Evolutionary conservation across 164 flowering plant species (phyloP).

Genomic region (Vitis amurensis): DNA sequence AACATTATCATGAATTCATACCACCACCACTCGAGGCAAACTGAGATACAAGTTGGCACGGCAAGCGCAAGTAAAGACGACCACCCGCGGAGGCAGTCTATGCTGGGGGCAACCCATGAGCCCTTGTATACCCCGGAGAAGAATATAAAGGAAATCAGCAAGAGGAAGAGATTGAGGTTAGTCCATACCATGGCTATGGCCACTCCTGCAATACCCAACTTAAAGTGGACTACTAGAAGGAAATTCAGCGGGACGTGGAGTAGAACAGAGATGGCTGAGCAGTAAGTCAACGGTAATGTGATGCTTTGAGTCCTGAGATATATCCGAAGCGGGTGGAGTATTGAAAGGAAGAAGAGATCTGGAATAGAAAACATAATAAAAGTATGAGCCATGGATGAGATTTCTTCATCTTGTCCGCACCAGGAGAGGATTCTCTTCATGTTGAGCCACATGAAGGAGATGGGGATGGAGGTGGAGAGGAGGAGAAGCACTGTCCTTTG

Average conservation of each 20-base stretch:
- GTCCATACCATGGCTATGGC: constrained; percentile 90
- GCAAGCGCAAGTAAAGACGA: constrained; percentile 69
- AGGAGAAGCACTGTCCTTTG: constrained; percentile 86
- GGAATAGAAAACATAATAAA: constrained; percentile 84
- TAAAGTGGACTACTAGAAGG: constrained; percentile 65
- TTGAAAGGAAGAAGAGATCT: constrained; percentile 80
- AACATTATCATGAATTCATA: constrained; percentile 90
- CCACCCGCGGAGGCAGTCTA: constrained; percentile 85
- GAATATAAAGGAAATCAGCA: constrained; percentile 48
- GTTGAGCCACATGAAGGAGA: constrained; percentile 87
- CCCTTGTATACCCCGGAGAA: constrained; percentile 72
- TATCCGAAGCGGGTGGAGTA: constrained; percentile 87
- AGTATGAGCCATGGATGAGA: constrained; percentile 63
- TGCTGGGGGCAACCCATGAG: constrained; percentile 81
- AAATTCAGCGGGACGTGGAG: constrained; percentile 82
- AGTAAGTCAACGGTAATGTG: constrained; percentile 77
- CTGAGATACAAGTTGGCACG: constrained; percentile 78
- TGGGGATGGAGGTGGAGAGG: constrained; percentile 72
- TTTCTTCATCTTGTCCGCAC: constrained; percentile 79
- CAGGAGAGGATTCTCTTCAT: constrained; percentile 68
- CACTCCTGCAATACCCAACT: constrained; percentile 84
- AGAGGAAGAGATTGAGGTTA: constrained; percentile 63
- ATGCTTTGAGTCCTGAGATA: constrained; percentile 79
- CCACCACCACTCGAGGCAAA: constrained; percentile 99
- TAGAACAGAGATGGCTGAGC: constrained; percentile 77